Evolutionary conservation across 441 rosid species (phyloP), one percentile per base, ranked within the genome.

Genomic region (Manihot esculenta): DNA sequence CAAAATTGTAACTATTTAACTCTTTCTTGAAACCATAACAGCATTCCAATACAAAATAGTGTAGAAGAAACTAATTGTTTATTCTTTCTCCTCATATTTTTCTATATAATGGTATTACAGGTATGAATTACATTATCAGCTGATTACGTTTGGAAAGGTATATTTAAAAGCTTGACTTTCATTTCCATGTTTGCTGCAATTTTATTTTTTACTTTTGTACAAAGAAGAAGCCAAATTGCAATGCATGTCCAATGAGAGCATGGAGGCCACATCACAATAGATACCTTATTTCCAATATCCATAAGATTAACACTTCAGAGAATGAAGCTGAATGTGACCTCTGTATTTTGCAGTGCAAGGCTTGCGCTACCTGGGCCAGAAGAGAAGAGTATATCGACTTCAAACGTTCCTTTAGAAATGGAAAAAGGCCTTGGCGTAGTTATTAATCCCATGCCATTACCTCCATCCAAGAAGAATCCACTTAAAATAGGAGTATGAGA

Each of bases 211-310:
- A n/a, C n/a, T 96, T 93, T 75, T 96, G 99, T 83, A 93, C 98
- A 51, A 96, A 96, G 85, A 93, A 77, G 71, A 89, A 77, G 73
- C 99, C 99, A 68, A 96, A 93, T 72, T 96, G 99, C 86, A 96
- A 96, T 80, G 98, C 97, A 57, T 96, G 99, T 73, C 99, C 99
- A 60, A 89, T 96, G 97, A 85, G 97, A 84, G n/a, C n/a, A n/a
- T n/a, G n/a, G n/a, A n/a, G n/a, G n/a, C n/a, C n/a, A n/a, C n/a
- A n/a, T n/a, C n/a, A n/a, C n/a, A n/a, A n/a, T n/a, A n/a, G n/a
- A n/a, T n/a, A n/a, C n/a, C n/a, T n/a, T n/a, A n/a, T n/a, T 64
- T 66, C 64, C 23, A 51, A 44, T 47, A 44, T 17, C 20, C 41
- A 24, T 59, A 64, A 26, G 51, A 38, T 62, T 53, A 5, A 75